phyloP scores from a whole-genome alignment of 495 filamentous ascomycete species.

The Penicillium herquei region DNA sequence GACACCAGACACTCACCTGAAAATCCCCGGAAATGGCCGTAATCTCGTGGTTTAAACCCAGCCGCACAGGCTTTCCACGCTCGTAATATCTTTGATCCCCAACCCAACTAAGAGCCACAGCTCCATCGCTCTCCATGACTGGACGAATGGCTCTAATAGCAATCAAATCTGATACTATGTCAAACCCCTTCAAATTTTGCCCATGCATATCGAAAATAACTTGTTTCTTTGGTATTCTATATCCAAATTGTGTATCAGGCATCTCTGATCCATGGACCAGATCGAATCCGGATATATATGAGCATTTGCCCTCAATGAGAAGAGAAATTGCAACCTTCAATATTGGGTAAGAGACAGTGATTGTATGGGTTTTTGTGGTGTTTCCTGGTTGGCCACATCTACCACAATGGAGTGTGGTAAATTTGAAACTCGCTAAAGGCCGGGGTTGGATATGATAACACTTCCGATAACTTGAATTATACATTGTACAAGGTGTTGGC shows the following conservation, averaged over 20 bases:
- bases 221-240: constrained; percentile 6
- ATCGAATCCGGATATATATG: constrained; percentile 8
- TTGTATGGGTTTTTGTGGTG: constrained; percentile 6
- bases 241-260: constrained; percentile 5
- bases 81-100: background rate
- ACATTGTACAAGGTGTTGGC: background rate
- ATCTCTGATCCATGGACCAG: constrained; percentile 6
- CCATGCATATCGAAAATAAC: constrained; percentile 5
- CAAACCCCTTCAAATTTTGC: constrained; percentile 5
- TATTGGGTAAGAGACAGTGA: constrained; percentile 4
- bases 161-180: background rate
- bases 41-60: constrained; percentile 5
- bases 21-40: constrained; percentile 7
- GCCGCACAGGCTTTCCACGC: background rate
- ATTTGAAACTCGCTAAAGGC: constrained; percentile 4
- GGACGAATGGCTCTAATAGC: constrained; percentile 7
- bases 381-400: constrained; percentile 1
- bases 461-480: background rate
- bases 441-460: constrained; percentile 2
- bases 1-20: constrained; percentile 4
- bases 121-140: background rate
- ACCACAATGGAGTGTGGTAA: constrained; percentile 4
- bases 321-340: constrained; percentile 9
- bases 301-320: constrained; percentile 2
- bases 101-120: constrained; percentile 1